These are phyloP conservation scores for Acanthamoeba sp. DNA, from an alignment of 208 protist species.

Conservation along the genomic window DNA sequence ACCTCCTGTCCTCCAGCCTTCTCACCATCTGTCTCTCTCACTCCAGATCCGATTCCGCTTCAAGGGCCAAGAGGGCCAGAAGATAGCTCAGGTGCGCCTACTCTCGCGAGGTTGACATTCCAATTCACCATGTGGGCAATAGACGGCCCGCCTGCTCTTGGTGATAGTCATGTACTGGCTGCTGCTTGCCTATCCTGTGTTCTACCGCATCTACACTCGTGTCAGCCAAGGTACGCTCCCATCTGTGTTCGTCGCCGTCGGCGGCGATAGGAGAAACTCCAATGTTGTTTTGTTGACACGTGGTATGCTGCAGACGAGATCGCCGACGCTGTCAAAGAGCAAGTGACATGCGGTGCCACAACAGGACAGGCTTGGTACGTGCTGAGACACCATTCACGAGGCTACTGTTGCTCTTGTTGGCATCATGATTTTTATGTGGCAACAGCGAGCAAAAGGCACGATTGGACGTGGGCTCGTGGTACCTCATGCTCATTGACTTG, in stretches of 20 bases:
- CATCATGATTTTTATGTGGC: not conserved
- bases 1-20: not conserved
- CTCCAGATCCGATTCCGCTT: constrained; percentile 28
- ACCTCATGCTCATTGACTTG: constrained; percentile 1
- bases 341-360: not conserved
- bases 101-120: not conserved
- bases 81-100: not conserved
- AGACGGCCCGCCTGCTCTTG: not conserved
- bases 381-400: not conserved
- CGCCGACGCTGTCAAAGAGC: constrained; percentile 1
- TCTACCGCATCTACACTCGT: constrained; percentile 23
- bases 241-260: not conserved
- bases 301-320: not conserved
- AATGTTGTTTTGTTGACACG: too few species aligned
- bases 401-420: too few species aligned
- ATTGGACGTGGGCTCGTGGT: constrained; percentile 39
- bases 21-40: not conserved
- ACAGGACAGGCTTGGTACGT: constrained; percentile 17
- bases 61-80: not conserved
- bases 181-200: not conserved
- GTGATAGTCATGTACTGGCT: constrained; percentile 54
- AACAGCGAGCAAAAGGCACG: not conserved
- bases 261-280: too few species aligned
- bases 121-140: not conserved
- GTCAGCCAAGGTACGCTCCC: not conserved